Conservation (phyloP, 306 rosid species). For the Vigna mungo region DNA sequence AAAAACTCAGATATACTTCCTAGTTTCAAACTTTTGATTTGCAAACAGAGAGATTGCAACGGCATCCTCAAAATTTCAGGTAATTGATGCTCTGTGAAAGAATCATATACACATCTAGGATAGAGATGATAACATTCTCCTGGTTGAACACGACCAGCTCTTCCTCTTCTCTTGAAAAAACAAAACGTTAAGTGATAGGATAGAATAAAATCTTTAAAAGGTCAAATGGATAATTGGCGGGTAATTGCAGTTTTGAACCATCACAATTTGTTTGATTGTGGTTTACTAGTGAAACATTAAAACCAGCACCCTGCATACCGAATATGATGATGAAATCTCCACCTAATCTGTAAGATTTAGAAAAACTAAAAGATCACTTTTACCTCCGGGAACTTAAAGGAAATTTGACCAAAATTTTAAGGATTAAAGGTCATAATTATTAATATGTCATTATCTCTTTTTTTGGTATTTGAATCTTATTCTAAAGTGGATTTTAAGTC, state of each 20-base stretch:
- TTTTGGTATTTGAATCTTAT: too few relatives aligned
- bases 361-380: too few relatives aligned
- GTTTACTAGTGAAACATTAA: neutral
- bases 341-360: neutral
- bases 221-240: slow-evolving; percentile 29
- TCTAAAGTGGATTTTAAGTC: too few relatives aligned
- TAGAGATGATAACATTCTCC: slow-evolving; percentile 93
- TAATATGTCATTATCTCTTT: too few relatives aligned
- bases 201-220: slow-evolving; percentile 26
- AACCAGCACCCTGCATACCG: neutral
- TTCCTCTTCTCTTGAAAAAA: slow-evolving; percentile 88
- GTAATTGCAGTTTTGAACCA: neutral
- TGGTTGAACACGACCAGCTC: slow-evolving; percentile 98
- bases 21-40: slow-evolving; percentile 91
- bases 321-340: neutral
- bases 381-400: too few relatives aligned
- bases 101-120: slow-evolving; percentile 86
- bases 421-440: too few relatives aligned
- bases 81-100: slow-evolving; percentile 83
- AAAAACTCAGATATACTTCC: slow-evolving; percentile 92
- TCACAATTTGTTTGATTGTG: neutral
- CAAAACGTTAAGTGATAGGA: slow-evolving; percentile 26
- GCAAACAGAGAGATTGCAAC: slow-evolving; percentile 92
- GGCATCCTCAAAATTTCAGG: slow-evolving; percentile 99
- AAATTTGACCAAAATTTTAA: too few relatives aligned